Evolutionary conservation across 257 asterid genomes (phyloP).

Genomic region (Mitragyna speciosa): DNA sequence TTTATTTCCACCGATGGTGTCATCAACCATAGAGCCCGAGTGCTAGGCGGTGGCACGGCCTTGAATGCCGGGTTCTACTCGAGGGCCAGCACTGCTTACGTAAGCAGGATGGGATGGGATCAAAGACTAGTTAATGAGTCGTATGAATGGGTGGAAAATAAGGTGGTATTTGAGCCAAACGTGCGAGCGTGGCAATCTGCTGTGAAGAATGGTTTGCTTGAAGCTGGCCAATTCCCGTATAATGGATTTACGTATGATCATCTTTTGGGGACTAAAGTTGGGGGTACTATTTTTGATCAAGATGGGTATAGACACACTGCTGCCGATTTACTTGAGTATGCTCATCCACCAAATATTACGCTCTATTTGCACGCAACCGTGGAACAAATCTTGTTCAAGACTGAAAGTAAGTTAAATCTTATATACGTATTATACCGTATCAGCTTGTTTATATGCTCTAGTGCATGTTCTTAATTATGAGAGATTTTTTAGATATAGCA

Average conservation of each 20-base stretch:
- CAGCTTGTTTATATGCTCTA: no score
- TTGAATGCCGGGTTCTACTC: constrained; percentile 82
- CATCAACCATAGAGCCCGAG: constrained; percentile 68
- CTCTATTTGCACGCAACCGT: constrained; percentile 60
- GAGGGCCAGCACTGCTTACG: constrained; percentile 44
- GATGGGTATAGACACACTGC: constrained; percentile 69
- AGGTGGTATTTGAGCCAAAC: constrained; percentile 58
- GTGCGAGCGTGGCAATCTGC: constrained; percentile 68
- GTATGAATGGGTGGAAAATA: constrained; percentile 74
- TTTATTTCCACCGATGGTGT: constrained; percentile 85
- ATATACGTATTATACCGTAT: no score
- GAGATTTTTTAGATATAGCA: no score
- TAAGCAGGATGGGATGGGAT: constrained; percentile 55
- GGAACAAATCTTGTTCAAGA: constrained; percentile 45
- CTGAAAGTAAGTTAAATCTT: constrained; percentile 31
- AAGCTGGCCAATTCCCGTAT: constrained; percentile 55
- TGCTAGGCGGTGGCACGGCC: constrained; percentile 77
- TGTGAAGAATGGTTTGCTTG: constrained; percentile 60
- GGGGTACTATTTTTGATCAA: constrained; percentile 66
- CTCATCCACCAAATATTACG: constrained; percentile 38
- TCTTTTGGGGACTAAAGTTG: constrained; percentile 65
- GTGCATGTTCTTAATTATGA: no score
- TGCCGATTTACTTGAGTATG: constrained; percentile 77
- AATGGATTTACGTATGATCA: constrained; percentile 61
- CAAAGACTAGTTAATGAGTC: constrained; percentile 48